Evolutionary conservation across 495 filamentous ascomycete genomes (phyloP).

Genomic region (Lasiosphaeris hirsuta): DNA sequence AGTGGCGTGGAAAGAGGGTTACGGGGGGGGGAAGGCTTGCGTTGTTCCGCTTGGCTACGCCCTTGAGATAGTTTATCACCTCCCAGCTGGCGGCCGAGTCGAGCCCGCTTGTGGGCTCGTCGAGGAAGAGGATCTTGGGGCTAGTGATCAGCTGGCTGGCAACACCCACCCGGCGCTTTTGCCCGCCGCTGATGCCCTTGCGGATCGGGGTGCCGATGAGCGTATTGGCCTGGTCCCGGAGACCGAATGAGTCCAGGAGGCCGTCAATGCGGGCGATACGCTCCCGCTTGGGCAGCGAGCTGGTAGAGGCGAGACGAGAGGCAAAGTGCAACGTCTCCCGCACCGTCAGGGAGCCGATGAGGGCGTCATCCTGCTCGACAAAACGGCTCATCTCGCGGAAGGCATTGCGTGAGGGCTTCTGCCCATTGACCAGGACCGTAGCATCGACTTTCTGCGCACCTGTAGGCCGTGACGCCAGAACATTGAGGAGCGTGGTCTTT

Average conservation of each 20-base stretch:
- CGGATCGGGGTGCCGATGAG: conserved; percentile 75
- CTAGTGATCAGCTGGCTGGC: conserved; percentile 75
- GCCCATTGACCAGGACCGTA: conserved; percentile 57
- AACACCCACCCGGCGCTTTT: conserved; percentile 74
- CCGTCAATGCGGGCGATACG: conserved; percentile 78
- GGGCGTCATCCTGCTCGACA: conserved; percentile 82
- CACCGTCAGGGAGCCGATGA: conserved; percentile 75
- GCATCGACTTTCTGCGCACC: conserved; percentile 44
- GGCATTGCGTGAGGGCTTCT: conserved; percentile 26
- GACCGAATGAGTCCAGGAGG: conserved; percentile 76
- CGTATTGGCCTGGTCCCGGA: conserved; percentile 64
- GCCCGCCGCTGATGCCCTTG: conserved; percentile 76
- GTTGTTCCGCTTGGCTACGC: conserved; percentile 62
- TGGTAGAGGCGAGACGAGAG: conserved; percentile 64
- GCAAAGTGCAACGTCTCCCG: conserved; percentile 74
- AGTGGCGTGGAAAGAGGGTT: neutral
- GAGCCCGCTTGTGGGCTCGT: conserved; percentile 78
- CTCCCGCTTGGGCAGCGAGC: conserved; percentile 44
- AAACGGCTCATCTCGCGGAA: conserved; percentile 60
- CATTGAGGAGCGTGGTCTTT: conserved; percentile 75
- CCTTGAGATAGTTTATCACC: conserved; percentile 75
- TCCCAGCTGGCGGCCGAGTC: conserved; percentile 79
- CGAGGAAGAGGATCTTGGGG: conserved; percentile 75
- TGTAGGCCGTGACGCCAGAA: conserved; percentile 67
- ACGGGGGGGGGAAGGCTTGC: conserved; percentile 53